Evolutionary conservation across 495 filamentous ascomycete genomes (phyloP), one percentile per base, ranked within the genome.

Genomic region (Clavariopsis aquatica): DNA sequence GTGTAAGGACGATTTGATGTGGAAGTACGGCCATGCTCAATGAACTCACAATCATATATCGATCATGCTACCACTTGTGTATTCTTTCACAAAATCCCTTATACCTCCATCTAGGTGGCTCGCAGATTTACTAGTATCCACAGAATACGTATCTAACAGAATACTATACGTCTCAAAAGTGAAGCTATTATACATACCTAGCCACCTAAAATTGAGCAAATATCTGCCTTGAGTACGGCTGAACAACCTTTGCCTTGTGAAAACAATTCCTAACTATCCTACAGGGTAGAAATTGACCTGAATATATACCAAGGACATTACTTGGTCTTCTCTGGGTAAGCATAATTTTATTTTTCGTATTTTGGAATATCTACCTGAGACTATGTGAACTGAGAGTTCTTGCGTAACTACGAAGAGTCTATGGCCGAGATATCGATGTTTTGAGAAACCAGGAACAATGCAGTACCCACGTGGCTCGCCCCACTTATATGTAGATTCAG

Each of bases 201-300:
- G 38, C 64, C 68, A 70, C 34, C 64, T 62, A 28, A 64, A 22
- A 60, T 70, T 67, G 41, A 51, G 36, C 26, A 70, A 52, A 49
- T 70, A 64, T 15, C 68, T 57, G 49, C 64, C 64, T 38, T 62
- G 68, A 23, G 63, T 64, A 9, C 58, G 36, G 54, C 68, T 64
- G 34, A 65, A 59, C 63, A 66, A 70, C 28, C 67, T 70, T 38
- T 70, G 67, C 13, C 63, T 63, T 4, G 57, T 31, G 29, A 70
- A 67, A 6, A 63, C 29, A 19, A 70, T 66, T 34, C 49, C 38
- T 9, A 23, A 43, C 46, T 56, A 62, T 34, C 63, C 61, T 34
- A 60, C 62, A 17, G 53, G 59, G 24, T 54, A 65, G 19, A 70
- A 46, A 34, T 63, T 70, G 27, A 43, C 38, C 38, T 43, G n/a